Evolutionary conservation across 2,329 filamentous ascomycete species (phyloP).

Genomic region (Sporothrix inflata): DNA sequence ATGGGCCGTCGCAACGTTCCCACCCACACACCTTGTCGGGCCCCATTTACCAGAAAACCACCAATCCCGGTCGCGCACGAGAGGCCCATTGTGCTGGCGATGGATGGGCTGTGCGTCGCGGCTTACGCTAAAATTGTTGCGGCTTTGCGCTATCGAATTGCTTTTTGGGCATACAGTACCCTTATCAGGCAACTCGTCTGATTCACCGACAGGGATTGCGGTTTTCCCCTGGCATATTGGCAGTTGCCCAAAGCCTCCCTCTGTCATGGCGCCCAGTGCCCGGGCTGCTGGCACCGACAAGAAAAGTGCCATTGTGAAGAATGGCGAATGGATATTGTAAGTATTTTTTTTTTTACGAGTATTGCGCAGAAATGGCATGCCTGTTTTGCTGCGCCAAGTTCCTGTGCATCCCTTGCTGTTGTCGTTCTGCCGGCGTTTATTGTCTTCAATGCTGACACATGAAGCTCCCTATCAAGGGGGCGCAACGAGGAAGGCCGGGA

Average conservation of each 20-base stretch:
- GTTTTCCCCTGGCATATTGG: background rate
- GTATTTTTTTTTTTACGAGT: too few species aligned
- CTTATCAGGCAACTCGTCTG: background rate
- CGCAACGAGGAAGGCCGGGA: background rate
- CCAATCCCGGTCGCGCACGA: constrained; percentile 18
- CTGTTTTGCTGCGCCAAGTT: too few species aligned
- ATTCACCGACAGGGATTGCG: background rate
- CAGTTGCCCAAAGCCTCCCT: background rate
- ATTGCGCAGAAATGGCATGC: too few species aligned
- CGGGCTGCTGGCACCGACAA: background rate
- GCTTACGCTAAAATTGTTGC: background rate
- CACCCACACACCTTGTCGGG: background rate
- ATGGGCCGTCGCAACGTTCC: background rate
- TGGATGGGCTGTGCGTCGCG: background rate
- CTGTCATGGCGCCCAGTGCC: background rate
- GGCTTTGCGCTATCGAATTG: constrained; percentile 14
- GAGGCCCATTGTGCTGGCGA: background rate
- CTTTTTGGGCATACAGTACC: background rate
- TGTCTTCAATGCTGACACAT: constrained; percentile 8
- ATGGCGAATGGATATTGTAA: background rate
- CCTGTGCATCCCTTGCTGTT: background rate
- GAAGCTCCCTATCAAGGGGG: background rate
- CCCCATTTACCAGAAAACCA: constrained; percentile 10
- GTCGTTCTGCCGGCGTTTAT: background rate
- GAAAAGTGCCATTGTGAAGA: constrained; percentile 1